Evolutionary conservation across 208 protist genomes (phyloP), one percentile per base, ranked within the genome.

Genomic region (Crithidia acanthocephali): DNA sequence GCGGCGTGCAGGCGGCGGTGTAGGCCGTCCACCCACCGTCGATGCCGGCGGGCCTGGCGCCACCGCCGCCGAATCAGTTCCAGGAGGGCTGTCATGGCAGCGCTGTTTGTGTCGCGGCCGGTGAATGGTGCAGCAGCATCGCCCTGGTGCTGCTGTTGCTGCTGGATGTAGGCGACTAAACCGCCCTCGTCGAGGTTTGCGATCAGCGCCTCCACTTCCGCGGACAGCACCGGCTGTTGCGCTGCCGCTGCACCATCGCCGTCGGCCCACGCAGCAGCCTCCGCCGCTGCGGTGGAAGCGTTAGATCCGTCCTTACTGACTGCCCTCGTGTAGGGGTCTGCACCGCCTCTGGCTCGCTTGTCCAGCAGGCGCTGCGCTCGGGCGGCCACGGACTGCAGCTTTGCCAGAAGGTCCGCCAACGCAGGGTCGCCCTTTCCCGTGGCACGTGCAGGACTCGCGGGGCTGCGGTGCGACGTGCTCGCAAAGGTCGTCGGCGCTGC

Each of bases 1-100:
- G 84, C 84, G 2, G 72, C 72, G 50, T 80, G 73, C 9, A 90
- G 52, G 27, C 67, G 68, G 15, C 62, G 68, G 42, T 84, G 77
- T 55, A 90, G 61, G 40, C 48, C 37, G 16, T 18, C 18, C 23
- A 82, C 78, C 84, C 84, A 86, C 22, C 47, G 35, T 30, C 23
- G 56, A 0, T 64, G 65, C 10, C 63, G 28, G 0, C 62, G 48
- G 2, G 64, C 74, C 0, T 8, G 57, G 10, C 25, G 67, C 84
- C 84, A 90, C 13, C 71, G 50, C 55, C 28, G 16, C 15, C 63
- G 65, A 28, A 83, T 35, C 25, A 20, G 51, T 15, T 75, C 52
- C 22, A 60, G 51, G 30, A 86, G 33, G 28, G 50, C 51, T n/a
- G 50, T 37, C 22, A 50, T 48, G 5, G 55, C 72, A 22, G 80